Evolutionary conservation across 805 yeast genomes (phyloP).

Genomic region (Wickerhamiella lipophila): DNA sequence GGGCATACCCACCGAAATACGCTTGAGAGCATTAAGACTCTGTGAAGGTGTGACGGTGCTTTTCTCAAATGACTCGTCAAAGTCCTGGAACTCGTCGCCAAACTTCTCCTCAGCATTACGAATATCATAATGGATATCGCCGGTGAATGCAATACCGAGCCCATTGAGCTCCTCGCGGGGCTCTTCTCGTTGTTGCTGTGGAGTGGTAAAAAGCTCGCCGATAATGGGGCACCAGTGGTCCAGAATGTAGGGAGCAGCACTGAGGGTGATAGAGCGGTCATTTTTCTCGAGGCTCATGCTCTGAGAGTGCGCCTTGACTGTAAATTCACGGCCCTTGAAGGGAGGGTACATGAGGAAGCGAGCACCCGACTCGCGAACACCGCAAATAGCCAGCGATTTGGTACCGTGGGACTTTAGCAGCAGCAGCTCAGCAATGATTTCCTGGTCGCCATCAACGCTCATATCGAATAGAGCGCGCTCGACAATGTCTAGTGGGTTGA

Average conservation of each 20-base stretch:
- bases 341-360: constrained; percentile 14
- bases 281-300: not conserved
- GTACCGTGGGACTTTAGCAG: constrained; percentile 9
- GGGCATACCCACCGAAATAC: constrained; percentile 11
- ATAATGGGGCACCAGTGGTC: constrained; percentile 7
- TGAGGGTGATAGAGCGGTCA: constrained; percentile 1
- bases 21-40: constrained; percentile 8
- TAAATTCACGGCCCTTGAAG: constrained; percentile 12
- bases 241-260: constrained; percentile 8
- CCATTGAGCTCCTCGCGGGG: not conserved
- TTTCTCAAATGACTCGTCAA: not conserved
- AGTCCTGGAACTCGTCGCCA: constrained; percentile 9
- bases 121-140: not conserved
- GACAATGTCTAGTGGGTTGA: constrained; percentile 13
- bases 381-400: constrained; percentile 12
- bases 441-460: constrained; percentile 4
- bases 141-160: constrained; percentile 8
- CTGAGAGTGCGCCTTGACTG: not conserved
- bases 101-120: constrained; percentile 8
- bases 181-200: not conserved
- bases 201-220: not conserved
- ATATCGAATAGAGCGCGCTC: constrained; percentile 13
- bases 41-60: not conserved
- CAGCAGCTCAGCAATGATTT: constrained; percentile 11
- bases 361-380: constrained; percentile 7